phyloP scores from a whole-genome alignment of 2,329 filamentous ascomycete species.

The Curvularia sp. region DNA sequence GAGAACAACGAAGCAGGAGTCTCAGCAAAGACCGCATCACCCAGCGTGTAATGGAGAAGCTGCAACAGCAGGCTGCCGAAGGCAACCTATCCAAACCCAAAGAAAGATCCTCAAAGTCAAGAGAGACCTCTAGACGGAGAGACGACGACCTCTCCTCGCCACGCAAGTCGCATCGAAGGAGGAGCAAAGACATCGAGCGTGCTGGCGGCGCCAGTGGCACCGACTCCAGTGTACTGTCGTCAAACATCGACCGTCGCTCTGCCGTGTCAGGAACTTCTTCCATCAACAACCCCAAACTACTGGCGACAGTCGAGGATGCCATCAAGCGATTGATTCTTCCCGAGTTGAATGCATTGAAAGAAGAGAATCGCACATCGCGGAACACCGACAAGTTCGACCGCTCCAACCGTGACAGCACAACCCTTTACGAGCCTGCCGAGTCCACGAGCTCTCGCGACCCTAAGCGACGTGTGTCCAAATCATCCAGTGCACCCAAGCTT shows the following conservation, averaged over 20 bases:
- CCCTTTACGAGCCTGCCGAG: constrained; percentile 64
- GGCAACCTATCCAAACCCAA: constrained; percentile 44
- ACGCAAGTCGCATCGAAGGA: constrained; percentile 47
- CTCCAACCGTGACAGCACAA: constrained; percentile 54
- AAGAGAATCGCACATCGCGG: constrained; percentile 81
- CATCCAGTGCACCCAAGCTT: constrained; percentile 67
- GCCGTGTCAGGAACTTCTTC: constrained; percentile 66
- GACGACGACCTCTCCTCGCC: constrained; percentile 42
- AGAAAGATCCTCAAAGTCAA: constrained; percentile 21
- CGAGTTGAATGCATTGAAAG: constrained; percentile 88
- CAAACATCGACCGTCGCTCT: constrained; percentile 63
- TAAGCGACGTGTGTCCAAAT: constrained; percentile 65
- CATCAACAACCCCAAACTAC: constrained; percentile 88
- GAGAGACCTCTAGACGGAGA: constrained; percentile 28
- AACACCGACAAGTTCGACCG: constrained; percentile 73
- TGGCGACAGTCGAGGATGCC: constrained; percentile 92
- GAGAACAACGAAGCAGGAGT: constrained; percentile 66
- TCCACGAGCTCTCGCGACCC: constrained; percentile 59
- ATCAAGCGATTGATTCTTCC: constrained; percentile 89
- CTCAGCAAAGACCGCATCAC: constrained; percentile 71
- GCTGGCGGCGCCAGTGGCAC: constrained; percentile 59
- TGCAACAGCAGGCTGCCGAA: constrained; percentile 60
- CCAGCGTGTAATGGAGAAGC: constrained; percentile 73
- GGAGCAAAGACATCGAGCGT: constrained; percentile 58
- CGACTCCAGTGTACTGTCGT: constrained; percentile 69